These are phyloP conservation scores for Phanerochaete sordida DNA, from an alignment of 768 basidiomycete species.

Conservation along the genomic window DNA sequence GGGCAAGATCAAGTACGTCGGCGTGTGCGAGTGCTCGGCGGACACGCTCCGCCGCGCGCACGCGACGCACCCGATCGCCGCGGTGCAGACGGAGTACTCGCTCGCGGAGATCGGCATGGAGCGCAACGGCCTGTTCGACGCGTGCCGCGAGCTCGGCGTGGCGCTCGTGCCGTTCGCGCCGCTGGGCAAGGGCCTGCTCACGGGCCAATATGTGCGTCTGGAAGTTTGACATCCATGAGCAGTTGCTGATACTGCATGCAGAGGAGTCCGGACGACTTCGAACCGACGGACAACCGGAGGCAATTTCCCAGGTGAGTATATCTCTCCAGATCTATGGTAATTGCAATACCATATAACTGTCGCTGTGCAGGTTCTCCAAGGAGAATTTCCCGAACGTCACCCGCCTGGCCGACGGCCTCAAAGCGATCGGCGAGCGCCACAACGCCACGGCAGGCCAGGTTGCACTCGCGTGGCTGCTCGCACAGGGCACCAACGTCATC, in stretches of 20 bases:
- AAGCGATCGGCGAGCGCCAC: conserved; percentile 19
- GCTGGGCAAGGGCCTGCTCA: conserved; percentile 45
- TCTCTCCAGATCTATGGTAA: too few relatives aligned
- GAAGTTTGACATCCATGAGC: not conserved
- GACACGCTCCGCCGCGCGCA: conserved; percentile 33
- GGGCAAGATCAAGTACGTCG: conserved; percentile 34
- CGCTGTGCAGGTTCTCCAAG: conserved; percentile 24
- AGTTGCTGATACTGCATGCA: conserved; percentile 6
- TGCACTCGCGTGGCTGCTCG: conserved; percentile 27
- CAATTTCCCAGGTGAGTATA: conserved; percentile 28
- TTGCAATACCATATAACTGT: too few relatives aligned
- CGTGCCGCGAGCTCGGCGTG: conserved; percentile 38
- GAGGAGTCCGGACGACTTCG: conserved; percentile 41
- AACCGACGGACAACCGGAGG: conserved; percentile 33
- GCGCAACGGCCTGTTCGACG: conserved; percentile 27
- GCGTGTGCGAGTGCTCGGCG: conserved; percentile 32
- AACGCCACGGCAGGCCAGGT: conserved; percentile 30
- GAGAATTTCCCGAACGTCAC: conserved; percentile 30
- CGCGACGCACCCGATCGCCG: conserved; percentile 33
- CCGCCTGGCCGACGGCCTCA: conserved; percentile 22
- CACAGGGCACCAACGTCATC: conserved; percentile 27
- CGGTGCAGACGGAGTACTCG: conserved; percentile 36
- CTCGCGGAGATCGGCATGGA: conserved; percentile 34
- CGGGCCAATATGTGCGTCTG: conserved; percentile 37
- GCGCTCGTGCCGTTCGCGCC: conserved; percentile 43